Evolutionary conservation across 2,329 filamentous ascomycete species (phyloP), one percentile per base, ranked within the genome.

Genomic region (Fusarium armeniacum): DNA sequence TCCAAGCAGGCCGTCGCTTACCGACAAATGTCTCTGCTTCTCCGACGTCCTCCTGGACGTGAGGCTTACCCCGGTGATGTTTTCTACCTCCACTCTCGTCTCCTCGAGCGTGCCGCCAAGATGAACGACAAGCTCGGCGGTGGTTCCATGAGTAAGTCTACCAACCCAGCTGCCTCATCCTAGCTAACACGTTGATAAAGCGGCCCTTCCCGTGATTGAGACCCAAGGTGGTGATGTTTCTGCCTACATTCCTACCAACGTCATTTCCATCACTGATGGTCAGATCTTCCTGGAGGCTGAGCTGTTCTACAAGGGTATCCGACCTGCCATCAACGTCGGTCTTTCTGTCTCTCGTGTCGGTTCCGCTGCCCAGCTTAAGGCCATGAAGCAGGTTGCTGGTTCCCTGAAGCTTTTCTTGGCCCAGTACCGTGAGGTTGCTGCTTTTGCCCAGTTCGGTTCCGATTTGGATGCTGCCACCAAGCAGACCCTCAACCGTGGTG

Each of bases 381-480:
- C 96, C 86, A 99, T 99, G 96, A 99, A 99, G 91, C 96, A 99
- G 89, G 96, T 99, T 78, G 96, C 96, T 80, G 96, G 96, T 90
- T 98, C 95, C 77, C 89, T 99, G 81, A 99, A 99, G 91, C 94
- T 99, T 78, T 99, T 98, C 94, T 93, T 99, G 92, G 96, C 96
- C 79, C 96, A 99, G 88, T 99, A 99, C 91, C 96, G 96, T 96
- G 96, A 99, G 86, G 96, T 99, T 72, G 96, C 96, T 80, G 96
- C 96, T 78, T 99, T 99, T 86, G 95, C 96, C 78, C 96, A 99
- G 87, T 99, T 99, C 90, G 96, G 96, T 91, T 99, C 96, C 81
- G 96, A 99, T 89, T 88, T 99, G 77, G 96, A 99, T 87, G 96
- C 96, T 78, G 90, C 96, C 76, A 99, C 96, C 84, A 98, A 98